Evolutionary conservation across 163 green algal genomes (phyloP).

Genomic region (Scenedesmus sp.): DNA sequence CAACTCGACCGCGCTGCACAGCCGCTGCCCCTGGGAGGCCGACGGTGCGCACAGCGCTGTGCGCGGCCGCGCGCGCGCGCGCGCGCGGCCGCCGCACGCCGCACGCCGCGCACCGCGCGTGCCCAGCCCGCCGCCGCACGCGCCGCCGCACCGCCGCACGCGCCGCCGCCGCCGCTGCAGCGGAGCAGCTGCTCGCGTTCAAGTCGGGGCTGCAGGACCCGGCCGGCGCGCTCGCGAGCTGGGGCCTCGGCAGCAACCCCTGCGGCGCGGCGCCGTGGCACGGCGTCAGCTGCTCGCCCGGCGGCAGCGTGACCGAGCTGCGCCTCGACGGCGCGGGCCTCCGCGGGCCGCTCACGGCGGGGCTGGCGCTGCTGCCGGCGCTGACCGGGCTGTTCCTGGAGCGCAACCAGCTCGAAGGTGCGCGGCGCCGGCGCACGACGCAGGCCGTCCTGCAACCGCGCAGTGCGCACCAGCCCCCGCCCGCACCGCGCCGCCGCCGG

Average conservation of each 20-base stretch:
- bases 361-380: background rate
- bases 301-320: slow-evolving; percentile 30
- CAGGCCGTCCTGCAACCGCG: too few relatives aligned
- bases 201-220: slow-evolving; percentile 28
- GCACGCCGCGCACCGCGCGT: too few relatives aligned
- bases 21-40: slow-evolving; percentile 5
- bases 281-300: slow-evolving; percentile 22
- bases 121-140: too few relatives aligned
- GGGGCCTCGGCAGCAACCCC: slow-evolving; percentile 45
- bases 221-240: slow-evolving; percentile 15
- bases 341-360: slow-evolving; percentile 29
- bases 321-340: slow-evolving; percentile 15
- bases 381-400: slow-evolving; percentile 1
- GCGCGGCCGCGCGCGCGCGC: too few relatives aligned
- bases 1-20: slow-evolving; percentile 8
- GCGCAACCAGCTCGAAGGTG: slow-evolving; percentile 24
- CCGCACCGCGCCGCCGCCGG: too few relatives aligned
- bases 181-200: slow-evolving; percentile 31
- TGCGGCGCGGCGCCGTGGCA: slow-evolving; percentile 38
- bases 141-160: too few relatives aligned
- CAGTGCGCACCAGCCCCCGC: too few relatives aligned
- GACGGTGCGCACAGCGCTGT: slow-evolving; percentile 38
- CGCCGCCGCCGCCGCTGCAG: slow-evolving; percentile 19
- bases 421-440: too few relatives aligned
- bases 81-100: too few relatives aligned